Conservation (phyloP, 306 rosid species). For the Quercus engelmannii region DNA sequence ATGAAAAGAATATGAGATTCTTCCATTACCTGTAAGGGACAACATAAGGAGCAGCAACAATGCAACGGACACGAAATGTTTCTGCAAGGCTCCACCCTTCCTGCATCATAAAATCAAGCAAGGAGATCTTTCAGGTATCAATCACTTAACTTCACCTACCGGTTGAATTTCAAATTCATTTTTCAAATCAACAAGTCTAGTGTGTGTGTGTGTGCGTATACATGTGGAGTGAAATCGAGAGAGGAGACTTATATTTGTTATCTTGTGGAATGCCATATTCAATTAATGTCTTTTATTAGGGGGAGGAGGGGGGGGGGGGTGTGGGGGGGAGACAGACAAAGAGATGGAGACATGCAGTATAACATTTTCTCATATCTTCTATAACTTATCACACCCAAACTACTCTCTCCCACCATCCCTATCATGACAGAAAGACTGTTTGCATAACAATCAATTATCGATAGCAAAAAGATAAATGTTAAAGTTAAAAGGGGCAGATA, state of each 20-base stretch:
- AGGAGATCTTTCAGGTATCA: conserved; percentile 3
- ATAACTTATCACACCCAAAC: not conserved
- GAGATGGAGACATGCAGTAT: not conserved
- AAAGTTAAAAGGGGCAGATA: not conserved
- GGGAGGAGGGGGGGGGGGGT: not conserved
- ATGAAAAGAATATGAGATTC: not conserved
- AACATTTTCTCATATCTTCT: not conserved
- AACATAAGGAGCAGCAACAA: conserved; percentile 77
- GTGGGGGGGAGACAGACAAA: not conserved
- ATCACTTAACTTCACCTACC: not conserved
- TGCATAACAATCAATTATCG: not conserved
- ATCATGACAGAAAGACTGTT: not conserved
- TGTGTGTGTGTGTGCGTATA: not conserved
- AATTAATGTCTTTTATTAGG: not conserved
- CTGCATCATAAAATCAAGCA: conserved; percentile 42
- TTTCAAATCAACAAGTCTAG: not conserved
- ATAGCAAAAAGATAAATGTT: not conserved
- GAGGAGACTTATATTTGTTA: not conserved
- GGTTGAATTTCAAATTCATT: not conserved
- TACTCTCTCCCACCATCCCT: not conserved
- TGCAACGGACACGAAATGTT: conserved; percentile 54
- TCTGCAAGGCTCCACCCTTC: conserved; percentile 96
- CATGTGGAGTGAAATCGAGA: not conserved
- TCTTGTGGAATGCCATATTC: not conserved
- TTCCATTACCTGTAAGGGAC: conserved; percentile 70